Percentiles rank a stretch among this genome's conserved stretches.
Conservation (phyloP, 495 filamentous ascomycete species). For the Polyplosphaeria fusca region DNA sequence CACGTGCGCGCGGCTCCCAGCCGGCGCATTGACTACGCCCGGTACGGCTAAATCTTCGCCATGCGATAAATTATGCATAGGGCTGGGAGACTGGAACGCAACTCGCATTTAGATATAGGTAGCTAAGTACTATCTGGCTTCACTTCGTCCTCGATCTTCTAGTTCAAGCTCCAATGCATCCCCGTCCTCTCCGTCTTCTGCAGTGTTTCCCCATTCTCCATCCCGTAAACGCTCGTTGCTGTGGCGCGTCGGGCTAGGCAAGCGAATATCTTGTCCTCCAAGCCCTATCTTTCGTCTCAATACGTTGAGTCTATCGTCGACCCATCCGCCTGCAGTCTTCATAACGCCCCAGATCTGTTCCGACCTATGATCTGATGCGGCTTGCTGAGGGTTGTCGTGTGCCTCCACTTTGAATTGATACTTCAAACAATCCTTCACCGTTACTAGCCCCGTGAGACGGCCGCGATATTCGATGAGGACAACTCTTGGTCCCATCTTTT, state of each 20-base stretch:
- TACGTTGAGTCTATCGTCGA: constrained; percentile 21
- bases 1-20: background rate
- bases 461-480: constrained; percentile 91
- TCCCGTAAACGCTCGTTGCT: background rate
- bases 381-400: constrained; percentile 67
- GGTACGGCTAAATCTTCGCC: background rate
- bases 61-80: background rate
- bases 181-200: constrained; percentile 6
- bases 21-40: background rate
- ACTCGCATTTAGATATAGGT: background rate
- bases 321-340: constrained; percentile 31
- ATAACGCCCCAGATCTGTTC: constrained; percentile 41
- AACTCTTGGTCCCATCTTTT: constrained; percentile 93
- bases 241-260: constrained; percentile 21
- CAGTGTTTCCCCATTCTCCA: background rate
- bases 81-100: background rate
- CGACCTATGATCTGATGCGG: constrained; percentile 40
- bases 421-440: constrained; percentile 94
- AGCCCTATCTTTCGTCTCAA: constrained; percentile 23
- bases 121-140: constrained; percentile 8
- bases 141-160: constrained; percentile 22
- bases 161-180: constrained; percentile 23
- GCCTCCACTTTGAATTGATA: constrained; percentile 97
- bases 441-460: constrained; percentile 77
- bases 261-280: constrained; percentile 16